Conservation (phyloP, 1,284 basidiomycete genomes). For the Malassezia arunalokei region DNA sequence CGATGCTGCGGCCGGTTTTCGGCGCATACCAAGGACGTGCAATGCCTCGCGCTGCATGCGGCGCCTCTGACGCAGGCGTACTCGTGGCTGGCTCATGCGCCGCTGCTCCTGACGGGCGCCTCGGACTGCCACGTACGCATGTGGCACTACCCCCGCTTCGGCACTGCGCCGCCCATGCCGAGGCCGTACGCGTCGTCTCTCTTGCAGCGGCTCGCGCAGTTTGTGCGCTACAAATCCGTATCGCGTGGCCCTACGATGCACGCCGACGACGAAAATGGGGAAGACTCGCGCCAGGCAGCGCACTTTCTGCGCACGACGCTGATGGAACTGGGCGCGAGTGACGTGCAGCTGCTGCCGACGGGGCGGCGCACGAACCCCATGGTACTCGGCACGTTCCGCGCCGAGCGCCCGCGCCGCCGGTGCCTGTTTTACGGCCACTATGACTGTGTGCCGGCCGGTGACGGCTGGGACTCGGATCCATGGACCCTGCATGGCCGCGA, state of each 20-base stretch:
- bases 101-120: slow-evolving; percentile 26
- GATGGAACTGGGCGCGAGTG: slow-evolving; percentile 28
- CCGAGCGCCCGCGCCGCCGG: slow-evolving; percentile 6
- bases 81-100: slow-evolving; percentile 7
- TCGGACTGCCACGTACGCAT: slow-evolving; percentile 17
- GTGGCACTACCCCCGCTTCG: not conserved
- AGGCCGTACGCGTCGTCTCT: not conserved
- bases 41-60: slow-evolving; percentile 14
- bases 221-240: slow-evolving; percentile 6
- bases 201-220: slow-evolving; percentile 1
- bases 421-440: slow-evolving; percentile 42
- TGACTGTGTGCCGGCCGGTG: slow-evolving; percentile 33
- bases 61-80: not conserved
- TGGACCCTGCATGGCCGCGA: slow-evolving; percentile 71
- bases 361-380: slow-evolving; percentile 27
- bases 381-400: slow-evolving; percentile 32
- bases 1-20: slow-evolving; percentile 30
- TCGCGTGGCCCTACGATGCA: slow-evolving; percentile 5
- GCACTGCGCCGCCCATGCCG: not conserved
- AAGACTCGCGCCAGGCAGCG: slow-evolving; percentile 52
- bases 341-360: slow-evolving; percentile 28
- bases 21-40: slow-evolving; percentile 22
- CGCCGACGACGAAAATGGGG: slow-evolving; percentile 54
- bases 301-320: slow-evolving; percentile 34
- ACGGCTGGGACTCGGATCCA: slow-evolving; percentile 68